A percentile compares a stretch with the other conserved stretches of the same genome.
phyloP scores from a whole-genome alignment of 2,329 filamentous ascomycete species.

The Epicoccum sorghinum region DNA sequence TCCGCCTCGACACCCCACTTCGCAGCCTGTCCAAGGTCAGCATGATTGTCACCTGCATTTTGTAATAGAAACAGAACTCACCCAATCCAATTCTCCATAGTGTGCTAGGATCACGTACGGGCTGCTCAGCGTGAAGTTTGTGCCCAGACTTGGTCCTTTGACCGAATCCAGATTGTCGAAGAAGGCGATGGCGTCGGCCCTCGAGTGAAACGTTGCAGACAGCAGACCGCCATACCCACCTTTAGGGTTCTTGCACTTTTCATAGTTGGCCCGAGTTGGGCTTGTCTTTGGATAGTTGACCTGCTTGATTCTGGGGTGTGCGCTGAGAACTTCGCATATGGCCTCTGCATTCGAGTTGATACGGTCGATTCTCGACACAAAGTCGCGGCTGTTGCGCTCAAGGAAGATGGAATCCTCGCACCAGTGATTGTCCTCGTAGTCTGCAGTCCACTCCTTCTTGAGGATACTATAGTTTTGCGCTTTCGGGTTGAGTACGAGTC shows the following conservation, averaged over 20 bases:
- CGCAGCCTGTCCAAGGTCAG: constrained; percentile 59
- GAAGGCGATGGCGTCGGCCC: constrained; percentile 75
- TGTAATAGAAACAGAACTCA: constrained; percentile 42
- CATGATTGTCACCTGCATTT: background rate
- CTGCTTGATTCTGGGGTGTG: constrained; percentile 70
- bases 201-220: constrained; percentile 78
- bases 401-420: constrained; percentile 92
- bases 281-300: constrained; percentile 88
- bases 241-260: constrained; percentile 72
- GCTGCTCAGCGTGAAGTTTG: constrained; percentile 92
- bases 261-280: constrained; percentile 73
- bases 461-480: constrained; percentile 72
- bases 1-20: constrained; percentile 80
- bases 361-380: constrained; percentile 78
- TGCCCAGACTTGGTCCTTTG: constrained; percentile 93
- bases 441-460: constrained; percentile 67
- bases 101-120: constrained; percentile 93
- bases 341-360: constrained; percentile 86
- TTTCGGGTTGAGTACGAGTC: constrained; percentile 68
- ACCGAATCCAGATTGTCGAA: constrained; percentile 85
- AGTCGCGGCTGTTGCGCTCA: constrained; percentile 95
- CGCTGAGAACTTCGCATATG: constrained; percentile 73
- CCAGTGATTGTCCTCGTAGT: constrained; percentile 92
- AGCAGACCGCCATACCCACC: constrained; percentile 91
- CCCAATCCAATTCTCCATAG: constrained; percentile 91